phyloP scores from a whole-genome alignment of 345 rosid genomes.

The Eucalyptus erythrocorys region DNA sequence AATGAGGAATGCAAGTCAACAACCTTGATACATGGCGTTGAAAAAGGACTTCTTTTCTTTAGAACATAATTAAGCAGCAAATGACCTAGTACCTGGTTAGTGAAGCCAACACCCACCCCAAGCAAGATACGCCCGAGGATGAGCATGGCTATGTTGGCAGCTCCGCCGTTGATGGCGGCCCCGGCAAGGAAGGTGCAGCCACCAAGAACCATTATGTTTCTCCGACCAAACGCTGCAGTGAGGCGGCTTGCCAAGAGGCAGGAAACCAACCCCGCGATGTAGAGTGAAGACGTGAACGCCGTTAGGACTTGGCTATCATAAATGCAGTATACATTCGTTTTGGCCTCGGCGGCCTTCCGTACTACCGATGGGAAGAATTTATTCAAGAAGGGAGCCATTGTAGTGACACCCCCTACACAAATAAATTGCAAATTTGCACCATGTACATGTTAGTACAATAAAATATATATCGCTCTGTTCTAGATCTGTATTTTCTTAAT shows the following conservation, averaged over 20 bases:
- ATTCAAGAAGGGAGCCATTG: slow-evolving; percentile 73
- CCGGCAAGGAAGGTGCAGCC: slow-evolving; percentile 72
- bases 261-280: slow-evolving; percentile 58
- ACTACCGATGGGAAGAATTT: slow-evolving; percentile 67
- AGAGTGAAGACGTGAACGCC: slow-evolving; percentile 75
- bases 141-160: slow-evolving; percentile 59
- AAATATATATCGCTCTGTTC: neutral
- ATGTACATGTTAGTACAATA: neutral
- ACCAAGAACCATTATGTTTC: slow-evolving; percentile 57
- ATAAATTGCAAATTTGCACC: neutral
- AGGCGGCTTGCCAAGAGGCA: slow-evolving; percentile 69
- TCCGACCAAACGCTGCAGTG: slow-evolving; percentile 40
- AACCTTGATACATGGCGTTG: neutral
- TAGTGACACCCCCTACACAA: slow-evolving; percentile 72
- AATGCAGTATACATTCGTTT: slow-evolving; percentile 44
- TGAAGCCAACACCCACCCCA: slow-evolving; percentile 88
- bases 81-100: slow-evolving; percentile 45
- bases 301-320: slow-evolving; percentile 61
- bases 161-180: slow-evolving; percentile 62
- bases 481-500: neutral
- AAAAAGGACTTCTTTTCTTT: neutral
- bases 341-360: slow-evolving; percentile 33
- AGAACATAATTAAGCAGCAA: neutral
- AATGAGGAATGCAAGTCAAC: neutral
- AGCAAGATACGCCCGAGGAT: slow-evolving; percentile 74